Evolutionary conservation across 768 basidiomycete species (phyloP), one percentile per base, ranked within the genome.

Genomic region (Leccinum barrowsii): DNA sequence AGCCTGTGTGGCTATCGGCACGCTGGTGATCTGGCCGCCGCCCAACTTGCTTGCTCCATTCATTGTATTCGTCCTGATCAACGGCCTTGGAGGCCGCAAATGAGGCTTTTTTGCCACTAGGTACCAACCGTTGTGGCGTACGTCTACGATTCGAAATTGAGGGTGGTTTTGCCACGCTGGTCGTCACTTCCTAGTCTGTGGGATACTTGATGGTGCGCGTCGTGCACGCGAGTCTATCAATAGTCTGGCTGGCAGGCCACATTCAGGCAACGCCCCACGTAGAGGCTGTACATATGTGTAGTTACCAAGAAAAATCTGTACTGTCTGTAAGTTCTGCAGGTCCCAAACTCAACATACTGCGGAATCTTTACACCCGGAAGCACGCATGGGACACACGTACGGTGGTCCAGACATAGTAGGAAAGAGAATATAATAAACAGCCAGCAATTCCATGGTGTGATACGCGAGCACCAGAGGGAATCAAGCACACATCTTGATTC

Each of bases 41-140:
- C 67, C 67, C 15, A 67, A 63, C 7, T 65, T 70, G 7, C 49
- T 68, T 2, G 57, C 62, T 10, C 63, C 62, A 21, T 73, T 72
- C 52, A 55, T 68, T 4, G 50, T 65, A 19, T 71, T 71, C 59
- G 59, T 70, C 47, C 30, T 69, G 19, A 49, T 72, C 54, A 72
- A 65, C 48, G 70, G 74, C 15, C 24, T 64, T 15, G 70, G 70
- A 40, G 5, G 21, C 21, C 21, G 21, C 21, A 21, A 73, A 72
- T 32, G 71, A 70, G 72, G 67, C 3, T 75, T 74, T 60, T 74
- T 72, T 50, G 66, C 72, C 35, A 69, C 69, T 8, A 28, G 28
- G 68, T 73, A 63, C 73, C 71, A 1, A 69, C 60, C 1, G 72
- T 75, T 28, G 65, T 75, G 0, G 70, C 66, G 2, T 61, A 69